Base-by-base conservation (phyloP, 179 eudicot species). In the Drosera spatulata region DNA sequence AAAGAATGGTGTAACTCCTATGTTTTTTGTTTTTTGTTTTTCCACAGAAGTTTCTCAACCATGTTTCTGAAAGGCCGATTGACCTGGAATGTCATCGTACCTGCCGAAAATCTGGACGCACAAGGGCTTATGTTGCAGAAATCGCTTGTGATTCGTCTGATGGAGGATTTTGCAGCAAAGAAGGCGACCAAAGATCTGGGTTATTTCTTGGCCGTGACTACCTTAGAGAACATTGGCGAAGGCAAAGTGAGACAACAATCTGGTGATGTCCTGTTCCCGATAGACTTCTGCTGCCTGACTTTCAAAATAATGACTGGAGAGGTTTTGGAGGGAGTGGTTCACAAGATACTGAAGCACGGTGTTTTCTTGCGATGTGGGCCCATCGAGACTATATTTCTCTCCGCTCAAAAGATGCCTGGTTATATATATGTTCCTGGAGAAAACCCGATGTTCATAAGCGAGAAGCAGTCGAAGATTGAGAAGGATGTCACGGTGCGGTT, bases 321-420 rank as follows among this genome's bases (percentile, higher is more conserved):
- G 63, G 66, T 84, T 40, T 10, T 87, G 8, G 88, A 82, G 45
- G 91, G 91, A 4, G 72, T 65, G 0, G 83, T 82, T 11, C 80
- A 82, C 77, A 87, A 75, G 75, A 77, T 87, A 10, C 58, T 84
- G 64, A 84, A 81, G 61, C 85, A 80, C 14, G 91, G 91, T 0
- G 79, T 82, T 41, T 84, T 87, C 68, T 48, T 84, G 73, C 82
- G 75, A 42, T 75, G 86, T 39, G 95, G 95, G 43, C 95, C 91
- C 33, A 22, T 81, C 0, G 88, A 82, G 59, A 79, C 82, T 15
- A 64, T 87, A 0, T 84, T 66, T 13, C 78, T 87, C 40, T 82
- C 87, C 2, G 63, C 82, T 22, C 79, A 76, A 67, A 84, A 80
- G 58, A 84, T 87, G 95, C 65, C 75, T 9, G 91, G 80, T 12